These are phyloP conservation scores for Pyrenochaeta sp. DNA, from an alignment of 2,329 filamentous ascomycete species.

Conservation along the genomic window DNA sequence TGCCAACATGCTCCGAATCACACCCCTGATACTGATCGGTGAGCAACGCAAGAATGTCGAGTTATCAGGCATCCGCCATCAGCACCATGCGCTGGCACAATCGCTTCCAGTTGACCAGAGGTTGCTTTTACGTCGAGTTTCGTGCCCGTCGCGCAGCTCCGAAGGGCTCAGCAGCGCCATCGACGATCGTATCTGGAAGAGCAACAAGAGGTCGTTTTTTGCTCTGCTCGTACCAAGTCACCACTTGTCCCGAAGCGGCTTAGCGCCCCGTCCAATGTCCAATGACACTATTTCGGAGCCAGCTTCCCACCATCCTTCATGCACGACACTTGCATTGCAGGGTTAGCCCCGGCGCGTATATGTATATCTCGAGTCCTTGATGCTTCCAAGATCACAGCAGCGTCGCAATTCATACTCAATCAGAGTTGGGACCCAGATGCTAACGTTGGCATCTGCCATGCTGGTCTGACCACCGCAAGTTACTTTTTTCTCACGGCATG, in stretches of 20 bases:
- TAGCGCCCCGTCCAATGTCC: constrained; percentile 4
- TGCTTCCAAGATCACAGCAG: constrained; percentile 1
- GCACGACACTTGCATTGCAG: constrained; percentile 21
- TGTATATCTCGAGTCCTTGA: constrained; percentile 6
- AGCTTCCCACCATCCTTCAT: constrained; percentile 11
- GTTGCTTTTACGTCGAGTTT: not conserved
- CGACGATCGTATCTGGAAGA: constrained; percentile 4
- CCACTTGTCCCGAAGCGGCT: constrained; percentile 5
- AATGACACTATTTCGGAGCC: constrained; percentile 4
- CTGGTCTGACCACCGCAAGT: constrained; percentile 1
- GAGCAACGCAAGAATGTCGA: constrained; percentile 11
- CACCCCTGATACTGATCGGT: constrained; percentile 16
- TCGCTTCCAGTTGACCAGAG: not conserved
- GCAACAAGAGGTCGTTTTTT: constrained; percentile 10
- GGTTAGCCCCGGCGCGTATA: constrained; percentile 14
- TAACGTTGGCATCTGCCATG: not conserved
- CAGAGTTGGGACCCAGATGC: constrained; percentile 2
- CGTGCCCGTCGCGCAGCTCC: not conserved
- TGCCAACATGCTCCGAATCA: constrained; percentile 1
- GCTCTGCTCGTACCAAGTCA: constrained; percentile 6
- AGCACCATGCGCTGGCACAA: not conserved
- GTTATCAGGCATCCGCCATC: constrained; percentile 8
- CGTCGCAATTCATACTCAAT: not conserved
- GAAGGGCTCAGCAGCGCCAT: constrained; percentile 2
- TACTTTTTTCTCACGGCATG: not conserved